Percentiles rank a stretch among this genome's conserved stretches.
Conservation (phyloP, 192 early-diverging fungal species). For the Mortierella claussenii region DNA sequence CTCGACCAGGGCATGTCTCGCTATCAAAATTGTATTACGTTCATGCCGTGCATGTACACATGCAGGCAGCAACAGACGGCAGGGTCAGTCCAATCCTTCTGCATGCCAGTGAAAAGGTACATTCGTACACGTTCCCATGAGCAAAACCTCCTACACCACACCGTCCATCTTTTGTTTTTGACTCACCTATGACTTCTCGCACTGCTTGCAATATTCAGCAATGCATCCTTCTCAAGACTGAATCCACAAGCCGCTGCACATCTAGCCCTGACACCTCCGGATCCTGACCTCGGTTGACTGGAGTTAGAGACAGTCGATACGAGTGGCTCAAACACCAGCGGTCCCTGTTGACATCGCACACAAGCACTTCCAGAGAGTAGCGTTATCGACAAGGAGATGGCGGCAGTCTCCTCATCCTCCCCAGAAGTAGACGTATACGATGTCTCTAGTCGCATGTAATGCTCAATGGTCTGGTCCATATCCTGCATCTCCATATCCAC, state of each 20-base stretch:
- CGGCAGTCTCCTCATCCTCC: conserved; percentile 47
- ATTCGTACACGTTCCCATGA: neutral
- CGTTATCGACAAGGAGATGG: conserved; percentile 30
- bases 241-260: conserved; percentile 23
- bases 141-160: too few species aligned
- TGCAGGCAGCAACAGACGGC: too few species aligned
- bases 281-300: too few species aligned
- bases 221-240: conserved; percentile 17
- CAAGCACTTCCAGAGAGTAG: conserved; percentile 16
- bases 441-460: conserved; percentile 29
- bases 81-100: too few species aligned
- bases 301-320: neutral
- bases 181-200: conserved; percentile 27
- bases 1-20: conserved; percentile 12
- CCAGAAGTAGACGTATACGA: neutral
- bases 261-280: neutral
- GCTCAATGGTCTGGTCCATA: conserved; percentile 34
- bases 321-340: conserved; percentile 17
- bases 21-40: too few species aligned
- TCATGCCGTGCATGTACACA: too few species aligned
- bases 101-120: neutral
- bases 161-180: neutral
- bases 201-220: conserved; percentile 22
- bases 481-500: conserved; percentile 25
- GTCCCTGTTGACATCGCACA: conserved; percentile 23